Evolutionary conservation across 73 alveolate genomes (phyloP).

Genomic region (Paramecium octaurelia): DNA sequence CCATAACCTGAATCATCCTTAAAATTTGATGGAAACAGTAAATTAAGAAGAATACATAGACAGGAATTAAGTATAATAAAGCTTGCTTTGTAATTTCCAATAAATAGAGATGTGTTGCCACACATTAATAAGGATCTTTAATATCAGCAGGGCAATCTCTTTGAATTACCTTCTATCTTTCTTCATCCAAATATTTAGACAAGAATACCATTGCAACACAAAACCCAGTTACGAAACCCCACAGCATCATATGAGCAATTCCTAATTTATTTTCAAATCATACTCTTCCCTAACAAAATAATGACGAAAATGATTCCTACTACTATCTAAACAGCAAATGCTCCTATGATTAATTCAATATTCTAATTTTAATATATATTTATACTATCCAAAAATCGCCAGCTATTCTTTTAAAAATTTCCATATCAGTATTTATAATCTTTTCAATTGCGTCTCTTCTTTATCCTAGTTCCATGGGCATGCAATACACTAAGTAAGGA

Average conservation of each 20-base stretch:
- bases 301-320: not conserved
- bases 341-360: not conserved
- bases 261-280: not conserved
- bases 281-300: not conserved
- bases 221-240: conserved; percentile 35
- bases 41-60: not conserved
- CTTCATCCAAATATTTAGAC: not conserved
- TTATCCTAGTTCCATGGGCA: not conserved
- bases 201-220: not conserved
- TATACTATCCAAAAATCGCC: conserved; percentile 27
- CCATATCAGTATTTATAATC: not conserved
- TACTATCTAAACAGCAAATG: not conserved
- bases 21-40: conserved; percentile 2
- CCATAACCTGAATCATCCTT: conserved; percentile 14
- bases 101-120: not conserved
- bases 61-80: conserved; percentile 1
- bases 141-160: not conserved
- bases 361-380: not conserved
- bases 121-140: conserved; percentile 1
- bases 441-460: conserved; percentile 19
- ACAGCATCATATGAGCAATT: conserved; percentile 31
- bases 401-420: conserved; percentile 5
- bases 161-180: not conserved
- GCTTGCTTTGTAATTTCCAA: not conserved
- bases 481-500: not conserved